Conservation (phyloP, 176 grass and related monocot species). For the Phyllostachys edulis region DNA sequence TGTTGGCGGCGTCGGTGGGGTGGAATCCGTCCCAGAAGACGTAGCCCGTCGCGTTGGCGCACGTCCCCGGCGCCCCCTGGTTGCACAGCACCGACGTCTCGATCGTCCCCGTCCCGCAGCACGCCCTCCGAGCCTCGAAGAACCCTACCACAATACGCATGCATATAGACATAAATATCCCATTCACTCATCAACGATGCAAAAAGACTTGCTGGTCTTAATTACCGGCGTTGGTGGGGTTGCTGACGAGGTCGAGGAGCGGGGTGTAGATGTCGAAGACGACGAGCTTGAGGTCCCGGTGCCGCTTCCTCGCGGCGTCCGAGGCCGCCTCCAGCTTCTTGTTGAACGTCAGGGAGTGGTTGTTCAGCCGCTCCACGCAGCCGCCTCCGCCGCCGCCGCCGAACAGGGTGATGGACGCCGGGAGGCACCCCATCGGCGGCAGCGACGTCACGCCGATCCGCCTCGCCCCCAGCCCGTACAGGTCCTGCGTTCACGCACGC, state of each 20-base stretch:
- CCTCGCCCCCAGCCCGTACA: slow-evolving; percentile 69
- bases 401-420: slow-evolving; percentile 73
- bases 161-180: too few relatives aligned
- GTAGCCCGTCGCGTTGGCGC: slow-evolving; percentile 77
- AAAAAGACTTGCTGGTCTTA: not conserved
- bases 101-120: slow-evolving; percentile 91
- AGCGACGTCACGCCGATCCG: slow-evolving; percentile 89
- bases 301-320: slow-evolving; percentile 43
- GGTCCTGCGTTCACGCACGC: slow-evolving; percentile 33
- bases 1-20: slow-evolving; percentile 92
- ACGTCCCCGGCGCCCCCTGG: slow-evolving; percentile 61
- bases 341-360: slow-evolving; percentile 70
- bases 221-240: slow-evolving; percentile 62
- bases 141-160: slow-evolving; percentile 32
- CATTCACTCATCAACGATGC: not conserved
- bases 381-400: slow-evolving; percentile 38
- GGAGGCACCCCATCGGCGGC: slow-evolving; percentile 83
- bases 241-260: slow-evolving; percentile 61
- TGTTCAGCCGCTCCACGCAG: slow-evolving; percentile 75
- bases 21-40: slow-evolving; percentile 99
- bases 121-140: slow-evolving; percentile 70
- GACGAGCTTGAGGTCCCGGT: slow-evolving; percentile 74
- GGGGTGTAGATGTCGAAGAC: slow-evolving; percentile 91
- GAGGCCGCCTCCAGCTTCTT: slow-evolving; percentile 54
- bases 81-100: slow-evolving; percentile 88